Base-by-base conservation (phyloP, 1,284 basidiomycete species). In the Moesziomyces globuligerus region DNA sequence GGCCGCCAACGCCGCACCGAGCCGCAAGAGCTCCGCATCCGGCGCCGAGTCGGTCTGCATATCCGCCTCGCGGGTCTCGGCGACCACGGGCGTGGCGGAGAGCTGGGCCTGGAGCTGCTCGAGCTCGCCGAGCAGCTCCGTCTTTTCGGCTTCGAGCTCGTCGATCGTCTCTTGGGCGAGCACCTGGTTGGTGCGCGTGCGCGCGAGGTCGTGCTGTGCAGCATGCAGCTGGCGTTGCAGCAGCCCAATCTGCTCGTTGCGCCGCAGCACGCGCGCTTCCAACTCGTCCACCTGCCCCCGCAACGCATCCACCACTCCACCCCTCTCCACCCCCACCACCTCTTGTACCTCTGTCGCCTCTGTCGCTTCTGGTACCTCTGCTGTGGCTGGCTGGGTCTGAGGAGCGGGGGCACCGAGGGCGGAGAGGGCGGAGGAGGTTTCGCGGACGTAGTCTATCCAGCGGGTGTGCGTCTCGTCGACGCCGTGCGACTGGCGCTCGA, bases 201-300 rank as follows among this genome's bases (percentile, higher is more conserved):
- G 40, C 9, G 62, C 53, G 0, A 75, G 57, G 36, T 75, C 50
- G 32, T 59, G 51, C 26, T 55, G 25, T 3, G 48, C 34, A 9
- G 37, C 38, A 2, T 21, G 18, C 7, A 73, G 48, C 42, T 62
- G 50, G 2, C 38, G 44, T 43, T 75, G 73, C 6, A 72, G 65
- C 21, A 28, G 39, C 2, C 65, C 73, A 24, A 75, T 75, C 48
- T 75, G 73, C 39, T 68, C 66, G 48, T 61, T 66, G 11, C 73
- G 43, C 11, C 73, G 60, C 34, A 72, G 26, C 6, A 73, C 38
- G 7, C 66, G 50, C 18, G 49, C 56, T 29, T 70, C 48, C n/a
- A 54, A 18, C 36, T 73, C 64, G 0, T 43, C 48, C 3, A 72
- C 26, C 37, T 61, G 3, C 2, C 7, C 26, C 21, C 34, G 29